Evolutionary conservation across 2,329 filamentous ascomycete species (phyloP).

Genomic region (Arthrocladium fulminans): DNA sequence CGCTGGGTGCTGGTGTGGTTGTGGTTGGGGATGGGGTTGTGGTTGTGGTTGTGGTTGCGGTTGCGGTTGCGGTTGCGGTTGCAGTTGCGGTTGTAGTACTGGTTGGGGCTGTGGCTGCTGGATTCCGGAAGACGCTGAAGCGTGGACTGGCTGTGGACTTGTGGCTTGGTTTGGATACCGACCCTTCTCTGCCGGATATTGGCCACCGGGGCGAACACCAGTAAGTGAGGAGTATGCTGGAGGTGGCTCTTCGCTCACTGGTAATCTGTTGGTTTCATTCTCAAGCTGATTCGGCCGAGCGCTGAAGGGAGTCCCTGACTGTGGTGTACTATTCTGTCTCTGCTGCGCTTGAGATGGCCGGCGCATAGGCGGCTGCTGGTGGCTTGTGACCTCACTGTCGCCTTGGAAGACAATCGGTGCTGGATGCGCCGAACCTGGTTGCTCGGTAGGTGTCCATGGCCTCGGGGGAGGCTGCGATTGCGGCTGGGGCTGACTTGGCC

Average conservation of each 20-base stretch:
- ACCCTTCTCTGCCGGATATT: slow-evolving; percentile 71
- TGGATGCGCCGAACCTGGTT: slow-evolving; percentile 78
- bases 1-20: slow-evolving; percentile 62
- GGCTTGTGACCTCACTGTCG: slow-evolving; percentile 53
- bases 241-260: slow-evolving; percentile 58
- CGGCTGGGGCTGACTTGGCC: slow-evolving; percentile 25
- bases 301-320: not conserved
- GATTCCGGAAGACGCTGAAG: slow-evolving; percentile 17
- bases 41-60: slow-evolving; percentile 15
- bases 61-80: slow-evolving; percentile 18
- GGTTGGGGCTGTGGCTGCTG: slow-evolving; percentile 20
- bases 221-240: slow-evolving; percentile 85
- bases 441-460: slow-evolving; percentile 93
- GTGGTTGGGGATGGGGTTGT: slow-evolving; percentile 21
- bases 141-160: slow-evolving; percentile 17
- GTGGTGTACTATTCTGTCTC: slow-evolving; percentile 38
- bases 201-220: slow-evolving; percentile 40
- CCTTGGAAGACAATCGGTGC: slow-evolving; percentile 90
- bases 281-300: slow-evolving; percentile 59
- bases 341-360: slow-evolving; percentile 20
- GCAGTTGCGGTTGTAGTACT: slow-evolving; percentile 20
- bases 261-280: slow-evolving; percentile 75
- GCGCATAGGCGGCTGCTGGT: slow-evolving; percentile 29
- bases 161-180: slow-evolving; percentile 10
- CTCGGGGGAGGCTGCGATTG: slow-evolving; percentile 41